Evolutionary conservation across 495 filamentous ascomycete genomes (phyloP).

Genomic region (Hypoxylon perforatum): DNA sequence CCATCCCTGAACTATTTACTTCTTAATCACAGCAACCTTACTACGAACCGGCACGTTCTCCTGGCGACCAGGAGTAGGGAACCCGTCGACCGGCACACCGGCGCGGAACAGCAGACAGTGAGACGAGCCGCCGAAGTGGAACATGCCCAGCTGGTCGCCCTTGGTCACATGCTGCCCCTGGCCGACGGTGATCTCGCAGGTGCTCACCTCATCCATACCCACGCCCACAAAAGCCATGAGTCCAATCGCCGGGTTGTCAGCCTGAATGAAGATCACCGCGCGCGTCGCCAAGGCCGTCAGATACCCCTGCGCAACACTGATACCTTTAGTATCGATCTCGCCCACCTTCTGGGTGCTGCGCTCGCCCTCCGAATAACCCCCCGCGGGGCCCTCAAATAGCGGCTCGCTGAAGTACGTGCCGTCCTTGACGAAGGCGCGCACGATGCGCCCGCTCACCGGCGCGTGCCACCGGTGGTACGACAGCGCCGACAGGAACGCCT

Average conservation of each 20-base stretch:
- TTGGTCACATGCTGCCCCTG: constrained; percentile 70
- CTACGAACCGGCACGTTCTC: constrained; percentile 70
- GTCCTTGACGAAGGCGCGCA: constrained; percentile 63
- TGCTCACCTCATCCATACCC: constrained; percentile 78
- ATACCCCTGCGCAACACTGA: constrained; percentile 65
- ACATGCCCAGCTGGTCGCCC: constrained; percentile 77
- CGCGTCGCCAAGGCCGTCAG: constrained; percentile 68
- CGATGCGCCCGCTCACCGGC: constrained; percentile 68
- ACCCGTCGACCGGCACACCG: constrained; percentile 54
- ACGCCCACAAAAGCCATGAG: constrained; percentile 73
- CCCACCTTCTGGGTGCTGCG: constrained; percentile 35
- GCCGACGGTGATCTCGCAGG: constrained; percentile 72
- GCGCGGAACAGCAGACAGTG: constrained; percentile 70
- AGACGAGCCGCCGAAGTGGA: constrained; percentile 77
- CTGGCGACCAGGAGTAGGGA: constrained; percentile 59
- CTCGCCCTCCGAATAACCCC: constrained; percentile 34
- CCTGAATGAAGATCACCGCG: constrained; percentile 74
- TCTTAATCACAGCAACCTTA: constrained; percentile 57
- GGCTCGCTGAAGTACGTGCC: constrained; percentile 79
- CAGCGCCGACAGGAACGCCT: constrained; percentile 71
- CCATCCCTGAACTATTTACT: constrained; percentile 2
- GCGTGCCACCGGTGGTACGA: constrained; percentile 79
- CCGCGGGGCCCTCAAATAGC: constrained; percentile 58
- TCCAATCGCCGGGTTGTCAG: constrained; percentile 72
- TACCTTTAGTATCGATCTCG: constrained; percentile 50